Percentiles rank a stretch among this genome's conserved stretches.
These are phyloP conservation scores for Omphalotus guepiniiformis DNA, from an alignment of 768 basidiomycete species.

Conservation along the genomic window DNA sequence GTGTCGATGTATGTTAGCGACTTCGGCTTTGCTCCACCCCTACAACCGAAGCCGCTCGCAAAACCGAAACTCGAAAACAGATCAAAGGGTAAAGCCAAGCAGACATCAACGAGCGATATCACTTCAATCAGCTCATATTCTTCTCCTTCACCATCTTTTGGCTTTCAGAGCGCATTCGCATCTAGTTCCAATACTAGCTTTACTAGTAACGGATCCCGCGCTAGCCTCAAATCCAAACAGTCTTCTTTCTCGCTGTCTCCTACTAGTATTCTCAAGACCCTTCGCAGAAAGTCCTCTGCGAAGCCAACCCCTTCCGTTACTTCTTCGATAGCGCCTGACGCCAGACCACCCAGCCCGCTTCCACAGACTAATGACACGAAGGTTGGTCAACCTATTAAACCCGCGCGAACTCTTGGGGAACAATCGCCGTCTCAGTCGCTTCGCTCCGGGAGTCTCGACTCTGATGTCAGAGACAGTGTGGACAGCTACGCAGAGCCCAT, in stretches of 20 bases:
- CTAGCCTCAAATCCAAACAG: neutral
- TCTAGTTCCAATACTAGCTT: conserved; percentile 5
- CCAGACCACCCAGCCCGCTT: neutral
- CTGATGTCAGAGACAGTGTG: too few species aligned
- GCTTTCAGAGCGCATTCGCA: neutral
- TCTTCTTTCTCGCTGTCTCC: neutral
- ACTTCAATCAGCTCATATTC: neutral
- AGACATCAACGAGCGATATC: neutral
- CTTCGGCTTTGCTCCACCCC: neutral
- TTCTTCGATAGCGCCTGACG: neutral
- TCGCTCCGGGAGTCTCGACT: too few species aligned
- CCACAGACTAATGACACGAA: neutral
- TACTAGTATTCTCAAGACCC: neutral
- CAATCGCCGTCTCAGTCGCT: too few species aligned
- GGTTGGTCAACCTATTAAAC: too few species aligned
- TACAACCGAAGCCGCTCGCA: neutral
- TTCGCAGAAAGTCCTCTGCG: neutral
- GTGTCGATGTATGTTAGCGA: conserved; percentile 6
- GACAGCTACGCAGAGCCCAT: too few species aligned
- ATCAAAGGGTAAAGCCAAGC: neutral
- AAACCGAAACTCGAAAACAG: neutral
- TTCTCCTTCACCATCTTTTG: neutral
- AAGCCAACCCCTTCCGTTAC: neutral
- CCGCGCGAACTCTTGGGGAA: too few species aligned
- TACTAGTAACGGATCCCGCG: neutral